Conservation (phyloP, 2,329 filamentous ascomycete genomes). For the Emergomyces africanus region DNA sequence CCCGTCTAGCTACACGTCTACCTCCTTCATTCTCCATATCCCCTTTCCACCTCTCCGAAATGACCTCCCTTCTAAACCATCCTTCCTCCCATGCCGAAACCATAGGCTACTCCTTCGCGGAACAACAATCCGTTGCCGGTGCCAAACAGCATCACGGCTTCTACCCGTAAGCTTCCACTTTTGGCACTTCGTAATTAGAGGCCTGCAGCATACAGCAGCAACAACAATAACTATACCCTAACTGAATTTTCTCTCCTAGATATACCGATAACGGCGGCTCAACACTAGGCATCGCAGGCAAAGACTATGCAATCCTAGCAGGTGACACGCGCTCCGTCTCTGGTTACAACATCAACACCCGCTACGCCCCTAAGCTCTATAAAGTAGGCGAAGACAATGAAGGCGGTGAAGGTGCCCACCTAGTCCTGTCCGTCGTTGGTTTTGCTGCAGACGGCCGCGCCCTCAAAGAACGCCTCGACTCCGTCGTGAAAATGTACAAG, state of each 20-base stretch:
- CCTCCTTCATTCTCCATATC: not conserved
- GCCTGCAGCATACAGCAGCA: not conserved
- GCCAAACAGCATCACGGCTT: constrained; percentile 62
- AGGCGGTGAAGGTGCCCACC: constrained; percentile 69
- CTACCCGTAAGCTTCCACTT: constrained; percentile 58
- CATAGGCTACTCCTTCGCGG: constrained; percentile 49
- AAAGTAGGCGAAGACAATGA: constrained; percentile 86
- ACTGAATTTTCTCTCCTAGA: constrained; percentile 16
- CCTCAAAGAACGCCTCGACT: constrained; percentile 84
- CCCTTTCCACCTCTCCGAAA: constrained; percentile 20
- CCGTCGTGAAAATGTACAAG: constrained; percentile 96
- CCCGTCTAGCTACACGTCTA: no score
- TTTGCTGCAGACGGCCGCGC: constrained; percentile 93
- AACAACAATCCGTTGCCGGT: constrained; percentile 33
- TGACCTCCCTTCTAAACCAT: constrained; percentile 42
- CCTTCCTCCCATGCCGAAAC: constrained; percentile 38
- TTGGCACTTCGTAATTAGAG: not conserved
- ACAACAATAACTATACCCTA: not conserved
- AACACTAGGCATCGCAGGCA: constrained; percentile 85
- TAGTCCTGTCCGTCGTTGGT: constrained; percentile 86
- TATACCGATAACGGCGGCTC: constrained; percentile 98
- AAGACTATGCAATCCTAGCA: constrained; percentile 90
- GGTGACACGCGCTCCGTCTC: constrained; percentile 93
- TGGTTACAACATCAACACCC: constrained; percentile 98
- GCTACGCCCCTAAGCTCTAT: constrained; percentile 91